Percentiles rank a stretch among this genome's conserved stretches.
Conservation (phyloP, 2,329 filamentous ascomycete genomes). For the Clathrospora elynae region DNA sequence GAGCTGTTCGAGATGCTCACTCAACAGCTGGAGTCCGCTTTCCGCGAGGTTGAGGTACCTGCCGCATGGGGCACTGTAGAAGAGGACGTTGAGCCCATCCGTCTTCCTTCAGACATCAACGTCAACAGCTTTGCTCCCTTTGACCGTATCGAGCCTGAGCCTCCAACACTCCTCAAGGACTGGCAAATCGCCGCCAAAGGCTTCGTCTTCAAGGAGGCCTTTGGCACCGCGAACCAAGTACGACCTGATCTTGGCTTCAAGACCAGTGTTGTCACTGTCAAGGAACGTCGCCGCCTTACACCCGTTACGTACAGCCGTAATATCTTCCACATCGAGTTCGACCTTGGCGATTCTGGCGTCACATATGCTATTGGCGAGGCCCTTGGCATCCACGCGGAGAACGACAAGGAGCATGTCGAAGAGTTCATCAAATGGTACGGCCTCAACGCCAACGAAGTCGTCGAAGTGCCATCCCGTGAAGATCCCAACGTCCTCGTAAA, state of each 20-base stretch:
- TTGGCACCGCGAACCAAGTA: conserved; percentile 71
- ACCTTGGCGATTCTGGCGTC: conserved; percentile 86
- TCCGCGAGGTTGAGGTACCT: conserved; percentile 76
- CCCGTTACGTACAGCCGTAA: conserved; percentile 90
- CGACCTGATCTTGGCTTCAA: conserved; percentile 86
- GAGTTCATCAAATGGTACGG: conserved; percentile 91
- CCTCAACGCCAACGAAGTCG: conserved; percentile 78
- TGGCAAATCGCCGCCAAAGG: conserved; percentile 88
- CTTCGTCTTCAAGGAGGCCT: conserved; percentile 93
- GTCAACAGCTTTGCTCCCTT: conserved; percentile 83
- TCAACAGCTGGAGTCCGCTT: conserved; percentile 66
- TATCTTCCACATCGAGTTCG: conserved; percentile 99
- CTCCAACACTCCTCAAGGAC: conserved; percentile 68
- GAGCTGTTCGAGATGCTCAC: conserved; percentile 67
- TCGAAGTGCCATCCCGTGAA: conserved; percentile 89
- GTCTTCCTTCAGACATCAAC: conserved; percentile 68
- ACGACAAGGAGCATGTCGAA: conserved; percentile 76
- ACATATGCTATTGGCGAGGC: conserved; percentile 98
- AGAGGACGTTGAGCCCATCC: conserved; percentile 59
- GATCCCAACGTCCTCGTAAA: conserved; percentile 75
- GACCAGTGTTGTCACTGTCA: conserved; percentile 85
- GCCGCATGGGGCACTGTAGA: conserved; percentile 78
- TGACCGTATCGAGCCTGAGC: conserved; percentile 74
- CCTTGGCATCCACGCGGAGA: conserved; percentile 93
- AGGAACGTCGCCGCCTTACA: conserved; percentile 93